A percentile compares a stretch with the other conserved stretches of the same genome.
Conservation (phyloP, 768 basidiomycete genomes). For the Hortiboletus flavorubellus region DNA sequence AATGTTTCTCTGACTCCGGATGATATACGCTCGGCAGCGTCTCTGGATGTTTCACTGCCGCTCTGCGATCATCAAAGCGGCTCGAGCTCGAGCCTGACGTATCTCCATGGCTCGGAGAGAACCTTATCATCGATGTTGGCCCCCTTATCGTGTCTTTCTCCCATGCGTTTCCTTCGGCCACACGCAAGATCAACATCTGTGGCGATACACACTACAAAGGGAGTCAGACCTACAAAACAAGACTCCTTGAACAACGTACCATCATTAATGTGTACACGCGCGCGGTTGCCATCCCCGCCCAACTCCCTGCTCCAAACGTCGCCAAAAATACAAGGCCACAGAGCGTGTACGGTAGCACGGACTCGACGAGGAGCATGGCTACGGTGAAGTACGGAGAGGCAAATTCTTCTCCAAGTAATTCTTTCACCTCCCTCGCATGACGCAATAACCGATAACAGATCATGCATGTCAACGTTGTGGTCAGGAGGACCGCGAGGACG, state of each 20-base stretch:
- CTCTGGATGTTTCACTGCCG: too few relatives aligned
- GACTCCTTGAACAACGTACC: neutral
- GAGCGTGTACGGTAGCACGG: slow-evolving; percentile 8
- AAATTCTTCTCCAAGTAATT: slow-evolving; percentile 1
- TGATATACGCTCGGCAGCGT: too few relatives aligned
- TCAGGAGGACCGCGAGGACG: neutral
- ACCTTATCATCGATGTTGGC: too few relatives aligned
- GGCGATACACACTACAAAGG: too few relatives aligned
- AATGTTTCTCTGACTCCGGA: too few relatives aligned
- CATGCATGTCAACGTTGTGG: slow-evolving; percentile 1
- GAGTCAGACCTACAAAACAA: neutral
- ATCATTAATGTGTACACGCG: slow-evolving; percentile 1
- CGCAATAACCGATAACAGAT: slow-evolving; percentile 6
- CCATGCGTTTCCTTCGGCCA: too few relatives aligned
- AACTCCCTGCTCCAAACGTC: neutral
- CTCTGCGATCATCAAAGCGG: too few relatives aligned
- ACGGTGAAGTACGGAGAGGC: slow-evolving; percentile 7
- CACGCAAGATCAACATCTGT: too few relatives aligned
- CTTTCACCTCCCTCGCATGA: neutral
- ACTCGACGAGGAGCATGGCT: slow-evolving; percentile 7
- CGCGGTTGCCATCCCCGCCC: neutral
- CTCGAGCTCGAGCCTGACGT: too few relatives aligned
- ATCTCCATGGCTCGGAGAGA: too few relatives aligned
- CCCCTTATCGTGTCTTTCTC: too few relatives aligned
- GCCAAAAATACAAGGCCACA: slow-evolving; percentile 5